These are phyloP conservation scores for Cladophialophora chaetospira DNA, from an alignment of 2,329 filamentous ascomycete genomes.

Conservation along the genomic window DNA sequence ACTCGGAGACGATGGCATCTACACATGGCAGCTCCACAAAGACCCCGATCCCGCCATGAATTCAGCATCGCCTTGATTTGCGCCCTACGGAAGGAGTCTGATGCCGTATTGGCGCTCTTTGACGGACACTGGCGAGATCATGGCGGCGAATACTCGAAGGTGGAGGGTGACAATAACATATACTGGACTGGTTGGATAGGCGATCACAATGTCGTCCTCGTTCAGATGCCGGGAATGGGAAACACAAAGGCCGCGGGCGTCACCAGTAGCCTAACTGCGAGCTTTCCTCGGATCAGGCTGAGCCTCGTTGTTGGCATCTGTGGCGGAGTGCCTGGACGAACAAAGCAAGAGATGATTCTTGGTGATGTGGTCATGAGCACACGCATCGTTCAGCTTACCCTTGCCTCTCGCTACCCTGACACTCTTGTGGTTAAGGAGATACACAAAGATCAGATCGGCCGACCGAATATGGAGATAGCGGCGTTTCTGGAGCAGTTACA, in stretches of 20 bases:
- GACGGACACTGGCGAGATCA: neutral
- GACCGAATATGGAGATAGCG: too few relatives aligned
- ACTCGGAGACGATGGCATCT: too few relatives aligned
- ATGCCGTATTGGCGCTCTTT: neutral
- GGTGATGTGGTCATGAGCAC: neutral
- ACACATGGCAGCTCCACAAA: too few relatives aligned
- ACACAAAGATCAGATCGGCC: too few relatives aligned
- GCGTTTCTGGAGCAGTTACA: too few relatives aligned
- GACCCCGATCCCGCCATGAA: too few relatives aligned
- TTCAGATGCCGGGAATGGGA: constrained; percentile 37
- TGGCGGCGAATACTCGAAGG: neutral
- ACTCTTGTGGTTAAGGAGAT: too few relatives aligned
- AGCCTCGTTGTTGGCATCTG: constrained; percentile 46
- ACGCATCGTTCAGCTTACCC: too few relatives aligned
- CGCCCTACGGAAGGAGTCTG: neutral
- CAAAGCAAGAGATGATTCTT: constrained; percentile 14
- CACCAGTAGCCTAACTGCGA: constrained; percentile 37
- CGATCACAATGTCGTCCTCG: constrained; percentile 38
- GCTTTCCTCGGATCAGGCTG: constrained; percentile 40
- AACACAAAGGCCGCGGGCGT: constrained; percentile 33
- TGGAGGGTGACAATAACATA: neutral
- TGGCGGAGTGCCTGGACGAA: constrained; percentile 40
- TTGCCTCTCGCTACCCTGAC: too few relatives aligned
- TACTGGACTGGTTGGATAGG: constrained; percentile 38
- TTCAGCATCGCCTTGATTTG: neutral